Base-by-base conservation (phyloP, 495 filamentous ascomycete genomes). In the Xylaria intraflava region DNA sequence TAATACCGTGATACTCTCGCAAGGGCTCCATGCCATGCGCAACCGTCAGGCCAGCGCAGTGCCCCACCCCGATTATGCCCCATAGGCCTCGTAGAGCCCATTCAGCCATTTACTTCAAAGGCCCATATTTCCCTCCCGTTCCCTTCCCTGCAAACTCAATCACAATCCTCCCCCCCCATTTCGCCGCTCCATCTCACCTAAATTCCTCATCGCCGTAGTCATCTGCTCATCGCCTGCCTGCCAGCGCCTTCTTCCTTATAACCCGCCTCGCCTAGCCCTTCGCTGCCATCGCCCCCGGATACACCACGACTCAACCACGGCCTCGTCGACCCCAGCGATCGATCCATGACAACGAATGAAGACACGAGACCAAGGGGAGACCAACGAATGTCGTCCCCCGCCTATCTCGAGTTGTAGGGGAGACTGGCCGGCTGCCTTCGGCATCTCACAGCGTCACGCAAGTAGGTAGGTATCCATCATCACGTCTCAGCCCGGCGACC, bases 311-410 rank as follows among this genome's bases (percentile, higher is more conserved):
- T 2, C n/a, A 16, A 17, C 2, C 3, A 17, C 16, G 17, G 2
- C 4, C 35, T 11, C 35, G n/a, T 17, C 16, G 11, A 12, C 7
- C 31, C 4, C n/a, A 17, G n/a, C 35, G 3, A 10, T 12, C 14
- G 2, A 14, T 35, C 12, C 7, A 38, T 27, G 0, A 22, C 26
- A 10, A 30, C 42, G 33, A 51, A 27, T 38, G 26, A 40, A 29
- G 6, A 39, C 27, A 3, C 47, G 8, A 27, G 27, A 17, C 22
- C 14, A 49, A 49, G 1, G 16, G n/a, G 5, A 17, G 20, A 24
- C 39, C 36, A 40, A 39, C 51, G 51, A 30, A 53, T 53, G 51
- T 46, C 35, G 42, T 53, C 51, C 42, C 24, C 41, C 41, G 41
- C 41, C 51, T 12, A 12, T 46, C 23, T 24, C 2, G 51, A 30